Percentiles rank a stretch among this genome's conserved stretches.
These are phyloP conservation scores for Curvularia eragrostidis DNA, from an alignment of 2,329 filamentous ascomycete species.

Conservation along the genomic window DNA sequence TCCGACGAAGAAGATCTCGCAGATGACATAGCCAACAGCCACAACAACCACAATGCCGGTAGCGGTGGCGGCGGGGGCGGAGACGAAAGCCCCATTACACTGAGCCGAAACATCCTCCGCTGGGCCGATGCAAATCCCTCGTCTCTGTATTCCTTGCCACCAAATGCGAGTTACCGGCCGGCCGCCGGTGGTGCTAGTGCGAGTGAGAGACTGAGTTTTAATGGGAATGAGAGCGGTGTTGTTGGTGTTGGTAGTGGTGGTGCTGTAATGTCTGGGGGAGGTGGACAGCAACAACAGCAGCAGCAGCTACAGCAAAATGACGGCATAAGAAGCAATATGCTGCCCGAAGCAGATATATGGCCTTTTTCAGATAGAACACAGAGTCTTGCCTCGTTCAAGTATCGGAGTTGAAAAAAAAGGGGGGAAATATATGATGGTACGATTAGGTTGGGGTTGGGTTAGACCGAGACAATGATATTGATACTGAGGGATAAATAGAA, in stretches of 20 bases:
- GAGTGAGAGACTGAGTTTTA: background rate
- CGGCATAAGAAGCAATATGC: background rate
- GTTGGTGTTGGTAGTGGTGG: background rate
- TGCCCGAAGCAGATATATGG: slow-evolving; percentile 13
- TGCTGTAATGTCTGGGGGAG: no score
- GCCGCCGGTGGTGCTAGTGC: background rate
- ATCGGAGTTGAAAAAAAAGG: background rate
- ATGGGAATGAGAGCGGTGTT: background rate
- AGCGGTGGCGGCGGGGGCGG: background rate
- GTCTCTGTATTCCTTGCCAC: slow-evolving; percentile 6
- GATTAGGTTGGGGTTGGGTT: background rate
- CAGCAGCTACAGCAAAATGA: background rate
- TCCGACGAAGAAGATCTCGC: slow-evolving; percentile 21
- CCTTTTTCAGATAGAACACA: background rate
- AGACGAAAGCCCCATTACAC: slow-evolving; percentile 39
- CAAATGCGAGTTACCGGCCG: background rate
- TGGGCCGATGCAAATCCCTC: slow-evolving; percentile 48
- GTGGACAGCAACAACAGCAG: background rate
- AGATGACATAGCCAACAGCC: slow-evolving; percentile 32
- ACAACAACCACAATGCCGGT: background rate
- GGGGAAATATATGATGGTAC: background rate
- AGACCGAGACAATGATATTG: no score
- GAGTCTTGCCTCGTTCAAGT: slow-evolving; percentile 1
- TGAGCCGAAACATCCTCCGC: slow-evolving; percentile 50
- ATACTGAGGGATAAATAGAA: no score